These are phyloP conservation scores for Candolleomyces aberdarensis DNA, from an alignment of 768 basidiomycete species.

Conservation along the genomic window DNA sequence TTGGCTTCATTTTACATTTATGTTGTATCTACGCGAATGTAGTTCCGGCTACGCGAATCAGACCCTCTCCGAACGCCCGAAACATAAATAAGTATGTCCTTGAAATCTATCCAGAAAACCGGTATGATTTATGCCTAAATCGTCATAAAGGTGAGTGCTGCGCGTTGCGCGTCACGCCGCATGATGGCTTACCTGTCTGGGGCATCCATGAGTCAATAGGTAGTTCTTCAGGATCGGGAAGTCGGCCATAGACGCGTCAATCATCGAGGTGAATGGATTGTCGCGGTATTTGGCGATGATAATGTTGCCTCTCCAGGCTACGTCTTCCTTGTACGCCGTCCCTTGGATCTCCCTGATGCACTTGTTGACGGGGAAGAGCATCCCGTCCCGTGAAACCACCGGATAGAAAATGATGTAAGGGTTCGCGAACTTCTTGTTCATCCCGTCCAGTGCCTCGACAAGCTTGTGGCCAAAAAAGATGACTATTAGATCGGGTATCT, in stretches of 20 bases:
- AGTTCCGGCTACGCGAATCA: no score
- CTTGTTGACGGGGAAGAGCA: slow-evolving; percentile 81
- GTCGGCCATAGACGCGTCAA: slow-evolving; percentile 78
- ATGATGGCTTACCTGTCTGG: slow-evolving; percentile 21
- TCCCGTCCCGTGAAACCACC: slow-evolving; percentile 69
- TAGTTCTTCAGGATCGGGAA: slow-evolving; percentile 82
- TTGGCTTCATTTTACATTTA: not conserved
- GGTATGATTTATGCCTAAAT: not conserved
- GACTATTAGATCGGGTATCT: slow-evolving; percentile 7
- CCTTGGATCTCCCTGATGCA: slow-evolving; percentile 75
- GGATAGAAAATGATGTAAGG: slow-evolving; percentile 86
- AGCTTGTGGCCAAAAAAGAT: slow-evolving; percentile 38
- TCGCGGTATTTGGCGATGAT: slow-evolving; percentile 69
- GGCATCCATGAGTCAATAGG: slow-evolving; percentile 62
- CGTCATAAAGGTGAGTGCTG: no score
- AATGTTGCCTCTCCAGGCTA: slow-evolving; percentile 79
- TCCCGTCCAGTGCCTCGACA: slow-evolving; percentile 72
- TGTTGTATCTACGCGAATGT: no score
- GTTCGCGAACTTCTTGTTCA: slow-evolving; percentile 73
- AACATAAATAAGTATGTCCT: no score
- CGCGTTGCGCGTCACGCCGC: slow-evolving; percentile 2
- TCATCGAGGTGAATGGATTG: slow-evolving; percentile 55
- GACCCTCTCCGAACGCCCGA: no score
- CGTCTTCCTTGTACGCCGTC: slow-evolving; percentile 51
- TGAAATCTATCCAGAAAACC: no score